Evolutionary conservation across 805 yeast species (phyloP), one percentile per base, ranked within the genome.

Genomic region (Candida pseudoglaebosa): DNA sequence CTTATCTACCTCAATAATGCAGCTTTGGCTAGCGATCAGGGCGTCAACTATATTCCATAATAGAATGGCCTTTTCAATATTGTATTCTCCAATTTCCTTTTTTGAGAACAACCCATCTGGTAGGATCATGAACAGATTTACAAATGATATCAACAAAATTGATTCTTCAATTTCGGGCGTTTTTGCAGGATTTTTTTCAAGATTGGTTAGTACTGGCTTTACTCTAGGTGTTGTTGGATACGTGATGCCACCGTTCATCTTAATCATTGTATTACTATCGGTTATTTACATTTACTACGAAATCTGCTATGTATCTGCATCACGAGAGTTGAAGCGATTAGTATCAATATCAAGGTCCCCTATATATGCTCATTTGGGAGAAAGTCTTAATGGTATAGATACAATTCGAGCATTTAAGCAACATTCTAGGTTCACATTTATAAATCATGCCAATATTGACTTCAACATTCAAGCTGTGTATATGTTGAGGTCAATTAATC

Each of bases 381-480:
- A 89, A 53, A 80, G 89, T 2, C 62, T 89, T 35, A 73, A 72
- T 22, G 96, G 96, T 9, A 76, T 82, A 16, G 78, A 79, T 34
- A 89, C 95, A 1, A 80, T 89, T 40, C 70, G 83, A 34, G 96
- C 96, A 0, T 90, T 74, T 52, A 66, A 71, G n/a, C 95, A 87
- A 46, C 60, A 60, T 19, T 70, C 66, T 4, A 68, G 95, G 41
- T 89, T 88, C 59, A 63, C 66, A 17, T 73, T 59, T 52, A 69
- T 77, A 41, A 82, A 82, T 54, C 56, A 61, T 24, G 62, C 69
- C 14, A 70, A 72, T 43, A 59, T 80, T 42, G 79, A 79, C 53
- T 63, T 63, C 44, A 70, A 71, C 47, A 62, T 71, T 45, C 61
- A 71, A 37, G 66, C 74, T 31, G 61, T 73, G 6, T 77, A 70